A percentile compares a stretch with the other conserved stretches of the same genome.
These are phyloP conservation scores for Salvia hispanica DNA, from an alignment of 257 asterid species.

Conservation along the genomic window DNA sequence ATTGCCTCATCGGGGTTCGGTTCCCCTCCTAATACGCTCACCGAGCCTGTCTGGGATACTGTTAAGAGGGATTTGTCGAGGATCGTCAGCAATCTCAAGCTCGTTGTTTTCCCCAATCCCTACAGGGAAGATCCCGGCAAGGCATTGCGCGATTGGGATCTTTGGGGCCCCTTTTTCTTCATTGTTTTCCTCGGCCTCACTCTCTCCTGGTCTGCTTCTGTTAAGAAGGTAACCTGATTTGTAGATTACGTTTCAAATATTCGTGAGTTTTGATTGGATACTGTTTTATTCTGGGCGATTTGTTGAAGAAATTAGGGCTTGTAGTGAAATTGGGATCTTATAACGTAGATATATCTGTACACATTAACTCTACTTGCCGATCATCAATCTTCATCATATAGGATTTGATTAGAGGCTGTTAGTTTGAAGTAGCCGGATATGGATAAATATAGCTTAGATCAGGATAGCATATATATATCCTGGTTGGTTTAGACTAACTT, in stretches of 20 bases:
- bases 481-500: not conserved
- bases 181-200: conserved; percentile 92
- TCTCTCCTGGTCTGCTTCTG: conserved; percentile 96
- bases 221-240: conserved; percentile 66
- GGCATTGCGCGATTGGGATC: conserved; percentile 96
- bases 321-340: conserved; percentile 7
- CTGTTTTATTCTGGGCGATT: conserved; percentile 9
- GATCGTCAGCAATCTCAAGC: conserved; percentile 87
- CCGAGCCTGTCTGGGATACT: conserved; percentile 96
- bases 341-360: not conserved
- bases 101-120: conserved; percentile 95
- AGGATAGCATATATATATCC: not conserved
- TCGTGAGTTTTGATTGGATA: not conserved
- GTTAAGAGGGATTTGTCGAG: conserved; percentile 85
- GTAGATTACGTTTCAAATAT: not conserved
- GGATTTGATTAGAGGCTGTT: not conserved
- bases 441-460: no score
- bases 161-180: conserved; percentile 96
- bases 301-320: conserved; percentile 21
- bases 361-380: not conserved
- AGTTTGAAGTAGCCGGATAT: not conserved
- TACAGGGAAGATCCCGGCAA: conserved; percentile 94
- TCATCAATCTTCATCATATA: conserved; percentile 19
- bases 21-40: conserved; percentile 68
- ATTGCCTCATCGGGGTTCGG: conserved; percentile 62